Evolutionary conservation across 1,284 basidiomycete genomes (phyloP).

Genomic region (Pseudozyma tsukubaensis): DNA sequence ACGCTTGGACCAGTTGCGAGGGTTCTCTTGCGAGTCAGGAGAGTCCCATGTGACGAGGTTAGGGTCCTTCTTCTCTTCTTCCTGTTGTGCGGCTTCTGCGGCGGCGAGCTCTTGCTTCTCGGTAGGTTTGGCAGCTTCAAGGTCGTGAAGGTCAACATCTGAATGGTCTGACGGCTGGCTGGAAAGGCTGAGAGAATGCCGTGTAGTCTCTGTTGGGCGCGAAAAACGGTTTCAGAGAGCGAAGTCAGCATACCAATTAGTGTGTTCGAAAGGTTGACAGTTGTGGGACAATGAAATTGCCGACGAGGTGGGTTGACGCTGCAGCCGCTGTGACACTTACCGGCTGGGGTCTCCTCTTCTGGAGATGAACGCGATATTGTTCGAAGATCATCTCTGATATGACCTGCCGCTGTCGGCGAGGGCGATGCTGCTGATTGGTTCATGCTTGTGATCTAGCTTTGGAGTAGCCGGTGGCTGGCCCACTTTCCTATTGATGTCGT

Average conservation of each 20-base stretch:
- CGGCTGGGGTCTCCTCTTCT: slow-evolving; percentile 10
- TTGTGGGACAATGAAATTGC: neutral
- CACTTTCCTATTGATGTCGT: no score
- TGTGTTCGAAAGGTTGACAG: neutral
- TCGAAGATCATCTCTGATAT: neutral
- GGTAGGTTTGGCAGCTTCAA: slow-evolving; percentile 22
- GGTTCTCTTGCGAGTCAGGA: slow-evolving; percentile 75
- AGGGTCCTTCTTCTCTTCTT: slow-evolving; percentile 33
- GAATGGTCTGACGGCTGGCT: neutral
- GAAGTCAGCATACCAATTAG: no score
- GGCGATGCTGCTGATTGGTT: neutral
- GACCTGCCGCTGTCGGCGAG: neutral
- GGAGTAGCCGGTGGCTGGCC: no score
- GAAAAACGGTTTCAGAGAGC: no score
- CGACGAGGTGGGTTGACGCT: neutral
- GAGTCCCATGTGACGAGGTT: slow-evolving; percentile 75
- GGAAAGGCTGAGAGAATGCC: slow-evolving; percentile 13
- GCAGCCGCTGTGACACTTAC: slow-evolving; percentile 3
- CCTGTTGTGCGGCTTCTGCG: slow-evolving; percentile 4
- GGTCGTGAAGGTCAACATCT: neutral
- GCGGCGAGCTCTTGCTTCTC: neutral
- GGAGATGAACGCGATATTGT: neutral
- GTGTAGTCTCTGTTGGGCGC: slow-evolving; percentile 9
- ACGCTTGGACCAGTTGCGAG: slow-evolving; percentile 76
- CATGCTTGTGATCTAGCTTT: no score